These are phyloP conservation scores for Dendrobium nobile DNA, from an alignment of 106 monocot genomes.

Conservation along the genomic window DNA sequence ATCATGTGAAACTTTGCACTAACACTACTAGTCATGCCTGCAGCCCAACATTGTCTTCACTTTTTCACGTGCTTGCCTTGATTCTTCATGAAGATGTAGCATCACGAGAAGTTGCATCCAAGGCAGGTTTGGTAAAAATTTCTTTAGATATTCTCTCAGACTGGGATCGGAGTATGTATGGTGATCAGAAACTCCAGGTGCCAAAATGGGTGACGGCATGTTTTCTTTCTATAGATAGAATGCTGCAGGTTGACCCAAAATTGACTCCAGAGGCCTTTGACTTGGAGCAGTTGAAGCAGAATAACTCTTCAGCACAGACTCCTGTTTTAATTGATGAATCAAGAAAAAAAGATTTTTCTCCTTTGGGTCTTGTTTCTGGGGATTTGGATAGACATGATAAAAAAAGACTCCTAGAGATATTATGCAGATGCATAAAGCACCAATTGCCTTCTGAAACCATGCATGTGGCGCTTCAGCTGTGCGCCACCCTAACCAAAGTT, in stretches of 20 bases:
- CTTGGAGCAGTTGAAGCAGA: slow-evolving; percentile 56
- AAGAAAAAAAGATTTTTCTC: slow-evolving; percentile 29
- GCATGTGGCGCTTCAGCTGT: slow-evolving; percentile 92
- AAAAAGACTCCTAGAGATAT: slow-evolving; percentile 73
- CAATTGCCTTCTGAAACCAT: slow-evolving; percentile 85
- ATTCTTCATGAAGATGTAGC: slow-evolving; percentile 80
- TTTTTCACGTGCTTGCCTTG: slow-evolving; percentile 90
- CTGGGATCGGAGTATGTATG: slow-evolving; percentile 42
- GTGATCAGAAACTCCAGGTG: slow-evolving; percentile 44
- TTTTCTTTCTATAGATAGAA: slow-evolving; percentile 86
- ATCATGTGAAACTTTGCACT: slow-evolving; percentile 53
- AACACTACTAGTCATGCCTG: slow-evolving; percentile 25
- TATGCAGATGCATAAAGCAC: slow-evolving; percentile 74
- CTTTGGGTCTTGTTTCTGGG: slow-evolving; percentile 18
- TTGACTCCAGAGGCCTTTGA: slow-evolving; percentile 34
- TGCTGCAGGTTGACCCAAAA: slow-evolving; percentile 80
- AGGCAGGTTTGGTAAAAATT: slow-evolving; percentile 66
- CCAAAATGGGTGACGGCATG: slow-evolving; percentile 94
- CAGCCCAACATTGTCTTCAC: slow-evolving; percentile 42
- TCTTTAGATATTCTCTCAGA: slow-evolving; percentile 65
- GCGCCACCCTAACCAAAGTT: slow-evolving; percentile 88
- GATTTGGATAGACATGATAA: slow-evolving; percentile 56
- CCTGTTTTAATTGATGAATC: slow-evolving; percentile 54
- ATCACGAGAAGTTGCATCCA: slow-evolving; percentile 65
- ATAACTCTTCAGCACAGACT: slow-evolving; percentile 24